Evolutionary conservation across 805 yeast species (phyloP).

Genomic region (Yarrowia keelungensis): DNA sequence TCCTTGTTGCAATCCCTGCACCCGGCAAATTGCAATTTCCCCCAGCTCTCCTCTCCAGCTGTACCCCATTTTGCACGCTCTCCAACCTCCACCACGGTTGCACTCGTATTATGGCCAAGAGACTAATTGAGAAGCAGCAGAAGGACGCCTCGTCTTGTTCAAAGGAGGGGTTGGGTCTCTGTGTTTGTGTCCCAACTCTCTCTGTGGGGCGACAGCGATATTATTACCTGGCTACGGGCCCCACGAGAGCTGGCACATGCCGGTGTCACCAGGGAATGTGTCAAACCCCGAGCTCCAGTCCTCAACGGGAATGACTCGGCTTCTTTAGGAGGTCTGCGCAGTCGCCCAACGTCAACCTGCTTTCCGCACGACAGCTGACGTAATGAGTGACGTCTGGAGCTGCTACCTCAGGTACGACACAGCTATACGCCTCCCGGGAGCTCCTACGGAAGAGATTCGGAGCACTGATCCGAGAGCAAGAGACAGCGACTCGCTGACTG

Average conservation of each 20-base stretch:
- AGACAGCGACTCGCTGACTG: neutral
- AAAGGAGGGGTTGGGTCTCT: slow-evolving; percentile 1
- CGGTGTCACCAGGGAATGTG: slow-evolving; percentile 1
- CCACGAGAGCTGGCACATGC: neutral
- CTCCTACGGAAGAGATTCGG: neutral
- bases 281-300: neutral
- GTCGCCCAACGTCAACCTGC: neutral
- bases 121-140: slow-evolving; percentile 22
- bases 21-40: neutral
- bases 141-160: neutral
- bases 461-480: neutral
- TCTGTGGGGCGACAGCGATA: neutral
- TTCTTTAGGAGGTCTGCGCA: neutral
- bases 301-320: neutral
- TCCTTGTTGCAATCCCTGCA: neutral
- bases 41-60: neutral
- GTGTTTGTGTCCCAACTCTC: neutral
- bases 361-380: neutral
- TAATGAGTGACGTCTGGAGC: neutral
- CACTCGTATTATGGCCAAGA: slow-evolving; percentile 29
- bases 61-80: neutral
- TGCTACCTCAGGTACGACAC: neutral
- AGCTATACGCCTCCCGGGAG: no score
- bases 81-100: slow-evolving; percentile 3
- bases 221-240: slow-evolving; percentile 1